phyloP scores from a whole-genome alignment of 495 filamentous ascomycete species.

The Aspergillus nidulans region DNA sequence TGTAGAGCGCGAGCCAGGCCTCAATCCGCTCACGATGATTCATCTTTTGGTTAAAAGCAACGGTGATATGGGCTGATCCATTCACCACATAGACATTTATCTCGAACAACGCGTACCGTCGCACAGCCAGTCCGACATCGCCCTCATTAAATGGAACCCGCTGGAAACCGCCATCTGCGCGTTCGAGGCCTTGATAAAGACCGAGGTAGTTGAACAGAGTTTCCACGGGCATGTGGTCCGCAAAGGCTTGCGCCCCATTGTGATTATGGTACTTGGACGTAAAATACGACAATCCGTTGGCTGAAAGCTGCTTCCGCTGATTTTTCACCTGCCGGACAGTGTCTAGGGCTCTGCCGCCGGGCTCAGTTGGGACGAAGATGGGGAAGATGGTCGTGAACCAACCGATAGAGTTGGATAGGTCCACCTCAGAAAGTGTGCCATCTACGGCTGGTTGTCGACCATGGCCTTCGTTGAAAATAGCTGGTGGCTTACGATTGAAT shows the following conservation, averaged over 20 bases:
- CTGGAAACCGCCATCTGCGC: not conserved
- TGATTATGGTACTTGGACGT: conserved; percentile 11
- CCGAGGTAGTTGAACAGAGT: conserved; percentile 58
- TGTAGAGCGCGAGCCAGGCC: not conserved
- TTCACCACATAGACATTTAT: not conserved
- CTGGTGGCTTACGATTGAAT: not conserved
- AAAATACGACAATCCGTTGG: conserved; percentile 27
- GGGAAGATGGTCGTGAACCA: conserved; percentile 19
- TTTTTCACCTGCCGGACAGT: conserved; percentile 14
- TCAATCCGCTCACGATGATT: not conserved
- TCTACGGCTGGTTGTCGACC: not conserved
- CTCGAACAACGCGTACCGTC: not conserved
- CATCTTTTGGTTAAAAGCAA: not conserved
- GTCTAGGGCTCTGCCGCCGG: not conserved
- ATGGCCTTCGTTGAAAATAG: conserved; percentile 7
- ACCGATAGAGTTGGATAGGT: conserved; percentile 1
- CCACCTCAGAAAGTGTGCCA: not conserved
- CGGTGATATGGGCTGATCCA: not conserved
- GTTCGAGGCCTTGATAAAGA: conserved; percentile 47
- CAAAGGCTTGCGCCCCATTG: conserved; percentile 11
- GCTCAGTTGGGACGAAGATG: not conserved
- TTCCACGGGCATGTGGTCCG: conserved; percentile 50
- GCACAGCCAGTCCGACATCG: not conserved
- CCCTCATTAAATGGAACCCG: not conserved
- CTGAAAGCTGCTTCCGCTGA: conserved; percentile 13